A percentile compares a stretch with the other conserved stretches of the same genome.
These are phyloP conservation scores for Marvania coccoides DNA, from an alignment of 139 green algal species.

Conservation along the genomic window DNA sequence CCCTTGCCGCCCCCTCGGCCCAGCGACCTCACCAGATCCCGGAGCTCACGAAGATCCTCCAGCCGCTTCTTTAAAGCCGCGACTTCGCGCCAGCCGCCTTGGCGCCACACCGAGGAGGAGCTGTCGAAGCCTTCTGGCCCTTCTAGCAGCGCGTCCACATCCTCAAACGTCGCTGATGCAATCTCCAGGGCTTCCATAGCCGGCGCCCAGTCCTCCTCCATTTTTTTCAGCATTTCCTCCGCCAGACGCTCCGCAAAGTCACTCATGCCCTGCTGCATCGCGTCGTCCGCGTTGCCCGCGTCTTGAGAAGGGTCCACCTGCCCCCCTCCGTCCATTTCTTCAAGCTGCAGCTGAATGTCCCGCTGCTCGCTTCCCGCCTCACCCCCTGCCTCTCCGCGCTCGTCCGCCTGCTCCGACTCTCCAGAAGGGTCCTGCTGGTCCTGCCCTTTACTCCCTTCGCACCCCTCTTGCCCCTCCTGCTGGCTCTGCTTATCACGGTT, in stretches of 20 bases:
- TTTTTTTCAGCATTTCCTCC: conserved; percentile 59
- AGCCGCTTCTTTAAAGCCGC: conserved; percentile 61
- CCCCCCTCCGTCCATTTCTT: background rate
- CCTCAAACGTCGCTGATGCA: conserved; percentile 25
- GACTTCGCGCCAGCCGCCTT: conserved; percentile 71
- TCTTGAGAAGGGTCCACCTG: background rate
- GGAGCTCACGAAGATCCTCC: conserved; percentile 71
- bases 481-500: conserved; percentile 1
- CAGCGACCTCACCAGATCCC: conserved; percentile 71
- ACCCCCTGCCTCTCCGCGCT: background rate
- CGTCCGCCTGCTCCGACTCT: conserved; percentile 10
- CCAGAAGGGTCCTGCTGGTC: conserved; percentile 17
- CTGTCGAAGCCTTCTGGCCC: conserved; percentile 69
- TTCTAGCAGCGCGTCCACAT: conserved; percentile 75
- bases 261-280: conserved; percentile 26
- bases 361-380: background rate
- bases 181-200: conserved; percentile 72
- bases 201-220: conserved; percentile 71
- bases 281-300: background rate
- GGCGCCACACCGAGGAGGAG: conserved; percentile 54
- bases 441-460: conserved; percentile 4
- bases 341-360: background rate
- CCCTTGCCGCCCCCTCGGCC: conserved; percentile 69
- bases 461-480: conserved; percentile 19
- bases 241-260: conserved; percentile 20